A percentile compares a stretch with the other conserved stretches of the same genome.
Conservation (phyloP, 1,284 basidiomycete species). For the Microbotryum silenes-acaulis region DNA sequence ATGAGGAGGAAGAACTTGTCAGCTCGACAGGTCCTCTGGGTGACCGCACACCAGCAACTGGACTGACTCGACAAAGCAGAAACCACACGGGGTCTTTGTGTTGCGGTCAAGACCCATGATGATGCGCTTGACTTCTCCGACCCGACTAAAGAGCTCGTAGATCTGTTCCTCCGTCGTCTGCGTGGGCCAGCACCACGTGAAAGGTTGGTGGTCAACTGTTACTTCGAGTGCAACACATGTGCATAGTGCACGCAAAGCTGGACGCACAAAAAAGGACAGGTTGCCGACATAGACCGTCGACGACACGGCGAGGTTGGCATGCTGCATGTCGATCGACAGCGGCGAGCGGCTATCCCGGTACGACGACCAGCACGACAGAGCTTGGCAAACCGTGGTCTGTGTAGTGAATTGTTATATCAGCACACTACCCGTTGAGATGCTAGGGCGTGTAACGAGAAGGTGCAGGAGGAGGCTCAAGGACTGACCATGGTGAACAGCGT, state of each 20-base stretch:
- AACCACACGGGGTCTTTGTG: conserved; percentile 96
- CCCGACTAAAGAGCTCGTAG: conserved; percentile 93
- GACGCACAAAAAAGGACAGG: conserved; percentile 63
- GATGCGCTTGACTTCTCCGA: conserved; percentile 88
- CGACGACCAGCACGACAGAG: conserved; percentile 33
- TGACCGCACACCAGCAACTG: not conserved
- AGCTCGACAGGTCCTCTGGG: too few species aligned
- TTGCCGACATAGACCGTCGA: conserved; percentile 67
- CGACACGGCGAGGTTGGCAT: conserved; percentile 46
- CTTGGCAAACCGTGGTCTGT: conserved; percentile 16
- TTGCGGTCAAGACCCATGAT: conserved; percentile 99
- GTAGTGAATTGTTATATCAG: not conserved
- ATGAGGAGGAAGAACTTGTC: not conserved
- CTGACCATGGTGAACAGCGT: too few species aligned
- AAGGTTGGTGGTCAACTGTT: conserved; percentile 6
- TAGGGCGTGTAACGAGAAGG: too few species aligned
- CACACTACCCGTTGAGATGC: too few species aligned
- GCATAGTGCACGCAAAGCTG: not conserved
- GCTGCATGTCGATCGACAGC: conserved; percentile 40
- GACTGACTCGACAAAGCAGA: conserved; percentile 84
- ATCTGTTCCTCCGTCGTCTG: conserved; percentile 95
- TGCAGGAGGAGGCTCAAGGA: too few species aligned
- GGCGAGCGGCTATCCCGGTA: conserved; percentile 42
- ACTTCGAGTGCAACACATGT: not conserved
- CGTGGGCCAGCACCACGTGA: not conserved